These are phyloP conservation scores for Wickerhamomyces queroliae DNA, from an alignment of 805 yeast genomes.

Conservation along the genomic window DNA sequence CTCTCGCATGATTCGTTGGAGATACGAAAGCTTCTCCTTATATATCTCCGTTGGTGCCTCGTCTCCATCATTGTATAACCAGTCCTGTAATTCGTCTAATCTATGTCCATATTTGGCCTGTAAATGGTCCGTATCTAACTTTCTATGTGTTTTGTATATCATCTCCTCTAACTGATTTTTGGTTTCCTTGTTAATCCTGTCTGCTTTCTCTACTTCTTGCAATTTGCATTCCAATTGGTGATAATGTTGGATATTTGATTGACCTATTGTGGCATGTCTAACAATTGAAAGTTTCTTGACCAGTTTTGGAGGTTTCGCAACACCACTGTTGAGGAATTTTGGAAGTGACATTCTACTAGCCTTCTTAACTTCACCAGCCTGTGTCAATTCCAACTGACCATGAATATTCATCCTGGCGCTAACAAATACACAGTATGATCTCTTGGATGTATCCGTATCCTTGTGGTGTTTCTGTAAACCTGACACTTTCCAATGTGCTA, in stretches of 20 bases:
- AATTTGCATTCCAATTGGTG: slow-evolving; percentile 63
- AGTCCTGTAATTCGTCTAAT: slow-evolving; percentile 70
- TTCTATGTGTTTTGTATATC: slow-evolving; percentile 79
- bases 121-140: slow-evolving; percentile 62
- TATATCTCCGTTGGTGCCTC: slow-evolving; percentile 79
- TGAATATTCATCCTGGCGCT: background rate
- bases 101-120: slow-evolving; percentile 48
- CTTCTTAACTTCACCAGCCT: background rate
- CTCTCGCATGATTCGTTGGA: slow-evolving; percentile 27
- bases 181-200: slow-evolving; percentile 82
- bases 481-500: background rate
- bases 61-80: slow-evolving; percentile 84
- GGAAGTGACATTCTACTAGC: no score
- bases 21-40: slow-evolving; percentile 79
- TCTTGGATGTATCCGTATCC: no score
- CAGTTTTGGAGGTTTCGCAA: background rate
- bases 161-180: slow-evolving; percentile 84
- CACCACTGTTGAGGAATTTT: slow-evolving; percentile 34
- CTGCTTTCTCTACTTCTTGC: slow-evolving; percentile 72
- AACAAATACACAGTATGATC: no score
- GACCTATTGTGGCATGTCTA: background rate
- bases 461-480: background rate
- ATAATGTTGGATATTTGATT: slow-evolving; percentile 18
- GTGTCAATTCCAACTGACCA: background rate
- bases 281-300: background rate